phyloP scores from a whole-genome alignment of 495 filamentous ascomycete species.

The Entonaema liquescens region DNA sequence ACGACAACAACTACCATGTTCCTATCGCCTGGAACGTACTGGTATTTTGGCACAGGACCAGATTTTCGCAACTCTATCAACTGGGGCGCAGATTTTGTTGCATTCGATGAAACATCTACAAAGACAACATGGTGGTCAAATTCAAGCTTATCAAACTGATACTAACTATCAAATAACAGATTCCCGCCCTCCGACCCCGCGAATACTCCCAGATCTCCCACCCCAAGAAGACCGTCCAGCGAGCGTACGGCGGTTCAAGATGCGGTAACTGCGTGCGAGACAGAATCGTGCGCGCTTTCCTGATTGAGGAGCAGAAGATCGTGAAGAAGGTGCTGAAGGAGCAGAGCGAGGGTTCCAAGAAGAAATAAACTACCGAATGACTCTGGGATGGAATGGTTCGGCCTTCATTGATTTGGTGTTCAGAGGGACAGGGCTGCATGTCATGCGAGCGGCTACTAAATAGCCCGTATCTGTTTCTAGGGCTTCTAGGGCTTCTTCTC shows the following conservation, averaged over 20 bases:
- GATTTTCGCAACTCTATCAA: not conserved
- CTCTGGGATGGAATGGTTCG: slow-evolving; percentile 46
- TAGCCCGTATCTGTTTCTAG: slow-evolving; percentile 57
- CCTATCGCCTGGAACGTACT: not conserved
- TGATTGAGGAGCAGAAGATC: slow-evolving; percentile 99
- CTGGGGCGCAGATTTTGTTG: not conserved
- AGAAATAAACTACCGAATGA: slow-evolving; percentile 66
- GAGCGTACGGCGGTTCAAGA: slow-evolving; percentile 96
- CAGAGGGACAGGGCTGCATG: slow-evolving; percentile 59
- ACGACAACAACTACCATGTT: not conserved
- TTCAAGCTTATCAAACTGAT: not conserved
- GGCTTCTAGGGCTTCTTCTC: slow-evolving; percentile 61
- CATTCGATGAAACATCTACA: not conserved
- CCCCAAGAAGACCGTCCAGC: slow-evolving; percentile 98
- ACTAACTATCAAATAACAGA: slow-evolving; percentile 56
- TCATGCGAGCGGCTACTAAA: slow-evolving; percentile 49
- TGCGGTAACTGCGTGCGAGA: slow-evolving; percentile 99
- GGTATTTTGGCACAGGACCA: not conserved
- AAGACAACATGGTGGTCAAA: not conserved
- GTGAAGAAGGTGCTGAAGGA: slow-evolving; percentile 99
- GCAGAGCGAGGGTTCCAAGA: slow-evolving; percentile 71
- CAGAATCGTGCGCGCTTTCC: slow-evolving; percentile 93
- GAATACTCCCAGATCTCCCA: slow-evolving; percentile 95
- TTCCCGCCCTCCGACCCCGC: slow-evolving; percentile 95
- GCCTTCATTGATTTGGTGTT: slow-evolving; percentile 62